Base-by-base conservation (phyloP, 1,284 basidiomycete species). In the Malassezia nana region DNA sequence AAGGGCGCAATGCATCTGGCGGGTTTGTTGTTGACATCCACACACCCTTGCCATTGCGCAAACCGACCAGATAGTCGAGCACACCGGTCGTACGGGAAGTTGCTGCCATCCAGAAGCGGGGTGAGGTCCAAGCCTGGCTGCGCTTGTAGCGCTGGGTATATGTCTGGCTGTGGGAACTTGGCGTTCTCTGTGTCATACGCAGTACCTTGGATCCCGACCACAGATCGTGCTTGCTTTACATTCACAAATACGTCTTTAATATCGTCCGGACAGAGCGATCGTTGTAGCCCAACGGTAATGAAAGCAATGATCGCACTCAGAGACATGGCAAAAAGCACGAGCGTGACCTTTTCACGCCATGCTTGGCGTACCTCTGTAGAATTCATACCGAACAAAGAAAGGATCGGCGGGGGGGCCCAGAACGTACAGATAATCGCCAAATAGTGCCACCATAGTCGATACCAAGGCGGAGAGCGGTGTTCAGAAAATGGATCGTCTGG, bases 211-310 rank as follows among this genome's bases (percentile, higher is more conserved):
- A 96, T 78, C 56, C 86, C 86, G 52, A 98, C 78, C 15, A 53
- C 50, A 29, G 55, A 58, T 12, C 57, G 16, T 6, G 55, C 39
- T 3, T 28, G 4, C 22, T 52, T 57, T 7, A 52, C 33, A 16
- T 46, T 47, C 3, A 39, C 20, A 31, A 52, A 56, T 1, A 56
- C 35, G 7, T 45, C 16, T 6, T 31, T n/a, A 7, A 33, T 20
- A 6, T 33, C 15, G 10, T 39, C 77, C 0, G 91, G 90, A 77
- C 92, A 99, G 26, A 99, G 81, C 20, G 88, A 86, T 60, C 84
- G 84, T 76, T 95, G 89, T 53, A 95, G 82, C 16, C 91, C 94
- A 70, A 99, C 88, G 42, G 94, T 98, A 55, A 86, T 80, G 75
- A 96, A 99, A 8, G 87, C 92, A 48, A 96, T 82, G 44, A 81